These are phyloP conservation scores for Nakazawaea pomicola DNA, from an alignment of 805 yeast species.

Conservation along the genomic window DNA sequence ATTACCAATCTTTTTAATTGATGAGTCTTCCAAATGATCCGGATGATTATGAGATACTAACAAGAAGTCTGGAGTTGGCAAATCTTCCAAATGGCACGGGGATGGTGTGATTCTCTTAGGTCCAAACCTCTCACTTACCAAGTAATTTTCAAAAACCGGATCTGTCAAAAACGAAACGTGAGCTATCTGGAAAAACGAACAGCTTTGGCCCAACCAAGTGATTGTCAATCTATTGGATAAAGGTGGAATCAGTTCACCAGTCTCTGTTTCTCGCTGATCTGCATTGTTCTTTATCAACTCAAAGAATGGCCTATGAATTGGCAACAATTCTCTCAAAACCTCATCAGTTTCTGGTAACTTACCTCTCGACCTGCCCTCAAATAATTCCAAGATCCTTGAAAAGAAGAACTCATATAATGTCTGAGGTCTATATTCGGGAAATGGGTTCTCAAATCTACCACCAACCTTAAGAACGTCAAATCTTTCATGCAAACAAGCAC, in stretches of 20 bases:
- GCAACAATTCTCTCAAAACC: slow-evolving; percentile 52
- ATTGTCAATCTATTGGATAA: slow-evolving; percentile 48
- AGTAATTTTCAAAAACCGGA: slow-evolving; percentile 67
- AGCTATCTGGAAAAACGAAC: slow-evolving; percentile 67
- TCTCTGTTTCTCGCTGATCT: slow-evolving; percentile 18
- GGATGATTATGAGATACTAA: slow-evolving; percentile 94
- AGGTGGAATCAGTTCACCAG: slow-evolving; percentile 24
- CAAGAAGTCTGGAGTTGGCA: slow-evolving; percentile 67
- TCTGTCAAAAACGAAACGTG: slow-evolving; percentile 79
- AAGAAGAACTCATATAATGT: slow-evolving; percentile 80
- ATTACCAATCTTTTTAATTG: slow-evolving; percentile 54
- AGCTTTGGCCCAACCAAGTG: slow-evolving; percentile 95
- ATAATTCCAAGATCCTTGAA: slow-evolving; percentile 66
- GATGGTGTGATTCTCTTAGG: slow-evolving; percentile 81
- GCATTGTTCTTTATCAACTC: slow-evolving; percentile 29
- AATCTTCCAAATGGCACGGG: slow-evolving; percentile 59
- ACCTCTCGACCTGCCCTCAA: slow-evolving; percentile 56
- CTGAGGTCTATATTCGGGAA: slow-evolving; percentile 84
- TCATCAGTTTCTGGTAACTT: slow-evolving; percentile 45
- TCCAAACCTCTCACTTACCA: slow-evolving; percentile 62
- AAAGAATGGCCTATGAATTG: slow-evolving; percentile 53
- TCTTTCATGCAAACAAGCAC: slow-evolving; percentile 19
- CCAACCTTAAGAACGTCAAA: slow-evolving; percentile 48
- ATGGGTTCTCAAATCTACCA: slow-evolving; percentile 89
- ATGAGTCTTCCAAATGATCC: slow-evolving; percentile 76